Base-by-base conservation (phyloP, 495 filamentous ascomycete genomes). In the Symbiotaphrina buchneri region DNA sequence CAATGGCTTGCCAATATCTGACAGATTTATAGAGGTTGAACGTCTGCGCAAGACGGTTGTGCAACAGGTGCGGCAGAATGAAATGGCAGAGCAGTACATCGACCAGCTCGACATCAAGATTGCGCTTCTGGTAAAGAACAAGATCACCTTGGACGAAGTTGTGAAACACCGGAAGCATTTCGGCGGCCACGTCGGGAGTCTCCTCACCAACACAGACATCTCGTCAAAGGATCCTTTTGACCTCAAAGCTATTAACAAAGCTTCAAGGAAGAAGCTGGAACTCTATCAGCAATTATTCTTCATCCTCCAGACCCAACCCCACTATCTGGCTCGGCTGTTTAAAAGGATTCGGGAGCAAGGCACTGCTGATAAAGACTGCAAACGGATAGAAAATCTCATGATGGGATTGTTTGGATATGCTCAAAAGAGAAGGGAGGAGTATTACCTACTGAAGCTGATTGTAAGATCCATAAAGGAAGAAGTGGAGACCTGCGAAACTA, bases 41-140 rank as follows among this genome's bases (percentile, higher is more conserved):
- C 65, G 81, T 24, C 47, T 93, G 38, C 65, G 90, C 22, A 93
- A 94, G 54, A 80, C 74, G 3, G 87, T 99, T 2, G 84, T 95
- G 15, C 85, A 94, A 45, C 83, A 93, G 47, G 85, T 95, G 6
- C 73, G 87, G 10, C 85, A 93, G 40, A 95, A 95, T 40, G 87
- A 99, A 48, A 65, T 91, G 57, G 74, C 87, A 14, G 90, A 99
- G 52, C 79, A 92, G 43, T 95, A 95, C 43, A 91, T 99, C 43
- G 83, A 90, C 41, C 85, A 95, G 43, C 62, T 99, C 25, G 90
- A 95, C 44, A 92, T 94, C 59, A 99, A 99, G 54, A 99, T 99
- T 44, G 87, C 85, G 8, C 66, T 99, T 4, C 64, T 99, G 10
- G 90, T 95, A 38, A 94, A 95, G 59, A 95, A 95, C 55, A 99